Base-by-base conservation (phyloP, 805 yeast species). In the Yamadazyma endophytica region DNA sequence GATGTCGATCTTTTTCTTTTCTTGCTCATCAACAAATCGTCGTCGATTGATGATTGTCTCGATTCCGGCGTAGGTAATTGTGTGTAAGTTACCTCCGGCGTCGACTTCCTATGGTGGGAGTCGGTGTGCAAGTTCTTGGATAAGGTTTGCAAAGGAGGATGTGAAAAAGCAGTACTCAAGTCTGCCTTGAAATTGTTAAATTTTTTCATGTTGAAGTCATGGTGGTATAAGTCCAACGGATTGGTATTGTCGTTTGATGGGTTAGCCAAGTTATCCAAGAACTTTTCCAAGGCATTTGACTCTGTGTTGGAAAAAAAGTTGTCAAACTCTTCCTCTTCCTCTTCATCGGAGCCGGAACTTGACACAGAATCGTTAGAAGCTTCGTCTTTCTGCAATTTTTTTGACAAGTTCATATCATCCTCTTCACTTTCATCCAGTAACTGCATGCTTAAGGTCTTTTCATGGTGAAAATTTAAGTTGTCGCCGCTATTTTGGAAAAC, bases 241-340 rank as follows among this genome's bases (percentile, higher is more conserved):
- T 54, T 52, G 17, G 44, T 25, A 21, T 23, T 26, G 11, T 21
- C 21, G 13, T 16, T 35, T 19, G 43, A 42, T 28, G 57, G 47
- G 42, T 52, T 50, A 18, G 57, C 64, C 42, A 65, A 52, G 37
- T 57, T 58, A 37, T 65, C 70, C 45, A 65, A 50, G 34, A 65
- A 65, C 43, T 46, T 52, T 37, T 63, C 69, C 45, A 65, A 54
- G 13, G 64, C 62, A 44, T 56, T 51, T 9, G 61, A 50, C 37
- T 60, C 67, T 13, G 61, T 57, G 38, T 56, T 52, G 24, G 60
- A 50, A 33, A 60, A 60, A 35, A 60, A 61, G 32, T 56, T 54
- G 36, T 58, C 64, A 41, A 56, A 51, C 4, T 58, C 61, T 24
- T 57, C 58, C 3, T 39, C 44, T 4, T 28, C 27, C 9, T 39